Evolutionary conservation across 1,139 yeast genomes (phyloP).

Genomic region (Nadsonia commutata): DNA sequence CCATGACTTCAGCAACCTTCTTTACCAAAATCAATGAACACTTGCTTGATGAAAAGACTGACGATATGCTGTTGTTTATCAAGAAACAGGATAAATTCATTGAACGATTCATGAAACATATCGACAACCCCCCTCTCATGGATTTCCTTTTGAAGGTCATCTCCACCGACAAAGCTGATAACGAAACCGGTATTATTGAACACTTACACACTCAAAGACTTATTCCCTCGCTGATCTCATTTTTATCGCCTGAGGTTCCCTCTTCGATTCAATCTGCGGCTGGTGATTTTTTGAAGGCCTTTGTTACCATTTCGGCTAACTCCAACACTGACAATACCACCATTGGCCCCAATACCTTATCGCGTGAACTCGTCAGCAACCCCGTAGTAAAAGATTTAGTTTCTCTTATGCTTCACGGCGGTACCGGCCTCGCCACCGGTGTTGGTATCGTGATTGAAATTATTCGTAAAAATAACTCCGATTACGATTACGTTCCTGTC

Average conservation of each 20-base stretch:
- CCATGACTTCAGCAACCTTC: conserved; percentile 67
- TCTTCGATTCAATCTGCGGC: conserved; percentile 81
- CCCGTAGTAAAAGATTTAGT: conserved; percentile 54
- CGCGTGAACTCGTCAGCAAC: conserved; percentile 74
- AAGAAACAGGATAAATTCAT: conserved; percentile 51
- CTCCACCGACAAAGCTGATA: conserved; percentile 67
- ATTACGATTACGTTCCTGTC: conserved; percentile 83
- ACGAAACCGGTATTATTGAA: conserved; percentile 64
- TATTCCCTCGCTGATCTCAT: conserved; percentile 42
- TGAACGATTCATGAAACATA: conserved; percentile 56
- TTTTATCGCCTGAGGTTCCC: conserved; percentile 40
- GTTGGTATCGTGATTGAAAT: conserved; percentile 93
- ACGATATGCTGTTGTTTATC: conserved; percentile 61
- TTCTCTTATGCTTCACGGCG: conserved; percentile 77
- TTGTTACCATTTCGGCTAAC: conserved; percentile 89
- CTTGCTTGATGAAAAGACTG: conserved; percentile 78
- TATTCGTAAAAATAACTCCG: conserved; percentile 89
- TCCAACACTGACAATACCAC: conserved; percentile 71
- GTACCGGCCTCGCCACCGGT: conserved; percentile 85
- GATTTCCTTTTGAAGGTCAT: conserved; percentile 66
- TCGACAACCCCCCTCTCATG: conserved; percentile 76
- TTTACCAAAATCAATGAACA: conserved; percentile 94
- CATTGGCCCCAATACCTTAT: conserved; percentile 91
- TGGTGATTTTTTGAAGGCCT: conserved; percentile 86
- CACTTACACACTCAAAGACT: conserved; percentile 50